Evolutionary conservation across 2,329 filamentous ascomycete genomes (phyloP).

Genomic region (Immersiporthe knoxdaviesiana): DNA sequence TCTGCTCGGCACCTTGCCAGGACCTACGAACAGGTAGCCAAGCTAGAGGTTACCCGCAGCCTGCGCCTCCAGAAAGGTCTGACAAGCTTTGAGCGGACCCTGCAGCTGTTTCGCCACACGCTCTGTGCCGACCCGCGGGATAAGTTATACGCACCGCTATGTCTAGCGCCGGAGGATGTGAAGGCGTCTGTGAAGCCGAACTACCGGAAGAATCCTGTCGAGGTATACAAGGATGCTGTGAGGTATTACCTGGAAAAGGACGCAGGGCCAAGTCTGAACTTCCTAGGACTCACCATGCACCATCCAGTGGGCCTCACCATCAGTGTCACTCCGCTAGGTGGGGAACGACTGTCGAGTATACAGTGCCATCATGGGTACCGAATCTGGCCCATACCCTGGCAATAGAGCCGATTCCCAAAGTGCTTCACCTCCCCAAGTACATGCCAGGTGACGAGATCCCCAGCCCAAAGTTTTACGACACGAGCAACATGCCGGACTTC

Average conservation of each 20-base stretch:
- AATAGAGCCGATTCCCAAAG: background rate
- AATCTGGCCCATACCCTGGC: background rate
- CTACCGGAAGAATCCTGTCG: background rate
- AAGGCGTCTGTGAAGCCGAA: background rate
- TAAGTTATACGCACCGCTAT: background rate
- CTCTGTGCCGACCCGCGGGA: constrained; percentile 5
- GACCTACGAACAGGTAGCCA: background rate
- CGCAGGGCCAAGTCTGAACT: background rate
- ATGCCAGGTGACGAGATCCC: background rate
- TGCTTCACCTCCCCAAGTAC: background rate
- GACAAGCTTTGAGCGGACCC: background rate
- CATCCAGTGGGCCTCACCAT: background rate
- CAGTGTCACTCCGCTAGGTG: background rate
- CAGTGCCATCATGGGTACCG: background rate
- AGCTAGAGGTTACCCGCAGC: background rate
- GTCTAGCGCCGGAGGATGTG: constrained; percentile 4
- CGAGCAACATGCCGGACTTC: background rate
- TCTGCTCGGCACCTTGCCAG: background rate
- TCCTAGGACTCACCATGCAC: constrained; percentile 1
- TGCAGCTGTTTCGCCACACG: constrained; percentile 3
- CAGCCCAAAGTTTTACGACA: background rate
- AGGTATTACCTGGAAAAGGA: background rate
- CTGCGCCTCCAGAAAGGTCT: background rate
- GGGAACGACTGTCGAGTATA: background rate
- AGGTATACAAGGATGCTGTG: background rate